Evolutionary conservation across 1,284 basidiomycete species (phyloP).

Genomic region (Ustilago xerochloae): DNA sequence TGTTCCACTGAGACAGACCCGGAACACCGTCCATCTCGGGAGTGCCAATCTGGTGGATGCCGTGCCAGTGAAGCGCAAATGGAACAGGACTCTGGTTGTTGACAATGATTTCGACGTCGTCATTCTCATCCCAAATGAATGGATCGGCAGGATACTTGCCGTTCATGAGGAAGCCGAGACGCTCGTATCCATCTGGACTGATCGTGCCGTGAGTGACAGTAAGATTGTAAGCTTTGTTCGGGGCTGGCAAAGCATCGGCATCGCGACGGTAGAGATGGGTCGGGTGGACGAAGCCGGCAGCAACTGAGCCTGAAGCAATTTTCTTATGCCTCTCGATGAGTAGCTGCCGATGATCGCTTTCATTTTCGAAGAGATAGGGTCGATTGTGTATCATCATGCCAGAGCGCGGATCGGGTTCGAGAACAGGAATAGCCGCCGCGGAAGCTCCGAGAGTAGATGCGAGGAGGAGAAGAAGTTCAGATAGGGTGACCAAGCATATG

Average conservation of each 20-base stretch:
- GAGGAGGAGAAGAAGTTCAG: constrained; percentile 3
- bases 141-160: constrained; percentile 44
- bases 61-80: constrained; percentile 54
- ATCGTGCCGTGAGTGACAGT: constrained; percentile 38
- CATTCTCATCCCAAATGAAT: constrained; percentile 54
- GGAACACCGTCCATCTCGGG: constrained; percentile 59
- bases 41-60: constrained; percentile 50
- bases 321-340: constrained; percentile 29
- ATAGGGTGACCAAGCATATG: background rate
- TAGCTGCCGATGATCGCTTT: constrained; percentile 18
- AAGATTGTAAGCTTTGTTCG: constrained; percentile 39
- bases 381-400: background rate
- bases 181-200: constrained; percentile 44
- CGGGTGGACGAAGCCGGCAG: constrained; percentile 34
- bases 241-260: constrained; percentile 33
- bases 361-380: background rate
- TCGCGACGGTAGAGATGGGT: constrained; percentile 39
- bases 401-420: background rate
- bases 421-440: constrained; percentile 12
- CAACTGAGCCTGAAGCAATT: constrained; percentile 29
- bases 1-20: constrained; percentile 53
- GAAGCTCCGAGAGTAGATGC: background rate
- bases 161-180: constrained; percentile 51
- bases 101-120: constrained; percentile 47
- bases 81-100: constrained; percentile 43